A percentile compares a stretch with the other conserved stretches of the same genome.
Evolutionary conservation across 2,329 filamentous ascomycete species (phyloP).

Genomic region (Colletotrichum sp.): DNA sequence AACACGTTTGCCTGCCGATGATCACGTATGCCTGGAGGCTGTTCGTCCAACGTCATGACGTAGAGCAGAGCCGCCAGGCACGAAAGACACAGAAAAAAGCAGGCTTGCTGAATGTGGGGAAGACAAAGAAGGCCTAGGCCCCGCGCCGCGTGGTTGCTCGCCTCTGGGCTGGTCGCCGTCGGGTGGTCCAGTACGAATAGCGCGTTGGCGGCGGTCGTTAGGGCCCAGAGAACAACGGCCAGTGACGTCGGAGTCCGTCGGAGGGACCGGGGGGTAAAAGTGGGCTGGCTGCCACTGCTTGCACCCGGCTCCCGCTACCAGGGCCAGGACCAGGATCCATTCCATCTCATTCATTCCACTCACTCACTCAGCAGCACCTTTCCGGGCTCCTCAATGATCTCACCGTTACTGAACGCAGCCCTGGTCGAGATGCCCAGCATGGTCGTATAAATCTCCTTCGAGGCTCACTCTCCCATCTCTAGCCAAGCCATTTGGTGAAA

Average conservation of each 20-base stretch:
- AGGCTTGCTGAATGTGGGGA: background rate
- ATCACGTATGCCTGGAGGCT: background rate
- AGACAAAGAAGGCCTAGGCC: background rate
- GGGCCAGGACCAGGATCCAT: background rate
- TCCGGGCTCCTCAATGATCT: conserved; percentile 1
- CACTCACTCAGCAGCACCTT: background rate
- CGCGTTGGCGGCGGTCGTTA: background rate
- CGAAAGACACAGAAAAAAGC: background rate
- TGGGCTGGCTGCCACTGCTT: background rate
- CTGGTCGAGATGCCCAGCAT: background rate
- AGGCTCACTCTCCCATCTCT: background rate
- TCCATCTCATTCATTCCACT: background rate
- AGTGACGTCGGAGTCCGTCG: conserved; percentile 12
- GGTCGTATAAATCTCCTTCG: background rate
- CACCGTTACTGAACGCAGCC: background rate
- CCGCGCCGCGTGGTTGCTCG: background rate
- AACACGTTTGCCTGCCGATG: background rate
- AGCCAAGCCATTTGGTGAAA: background rate
- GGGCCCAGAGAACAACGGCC: background rate
- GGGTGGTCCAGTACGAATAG: background rate
- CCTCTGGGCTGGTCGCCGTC: background rate
- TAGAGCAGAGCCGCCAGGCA: background rate
- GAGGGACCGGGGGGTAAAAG: background rate
- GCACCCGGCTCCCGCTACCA: background rate
- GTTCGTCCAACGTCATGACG: background rate